Conservation (phyloP, 2,329 filamentous ascomycete genomes). For the Stemphylium vesicarium region DNA sequence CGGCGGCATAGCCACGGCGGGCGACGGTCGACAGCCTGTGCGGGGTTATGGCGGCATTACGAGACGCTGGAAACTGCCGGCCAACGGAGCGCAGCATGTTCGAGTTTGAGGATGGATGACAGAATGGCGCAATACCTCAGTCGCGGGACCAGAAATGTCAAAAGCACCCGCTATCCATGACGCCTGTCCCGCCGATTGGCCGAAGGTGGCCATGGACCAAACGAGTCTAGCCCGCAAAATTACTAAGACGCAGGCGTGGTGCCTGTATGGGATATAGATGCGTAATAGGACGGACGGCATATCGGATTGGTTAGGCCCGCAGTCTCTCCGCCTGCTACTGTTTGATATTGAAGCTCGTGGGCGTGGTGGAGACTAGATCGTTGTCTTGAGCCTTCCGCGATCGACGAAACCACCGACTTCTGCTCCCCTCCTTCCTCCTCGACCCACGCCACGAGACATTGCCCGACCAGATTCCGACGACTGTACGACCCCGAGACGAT, state of each 20-base stretch:
- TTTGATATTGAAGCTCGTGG: slow-evolving; percentile 14
- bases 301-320: slow-evolving; percentile 4
- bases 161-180: slow-evolving; percentile 15
- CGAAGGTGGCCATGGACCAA: slow-evolving; percentile 12
- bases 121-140: slow-evolving; percentile 5
- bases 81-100: slow-evolving; percentile 48
- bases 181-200: slow-evolving; percentile 31
- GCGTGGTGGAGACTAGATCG: slow-evolving; percentile 17
- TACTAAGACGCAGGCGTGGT: slow-evolving; percentile 21
- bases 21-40: slow-evolving; percentile 15
- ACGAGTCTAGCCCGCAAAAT: slow-evolving; percentile 28
- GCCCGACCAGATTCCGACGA: slow-evolving; percentile 8
- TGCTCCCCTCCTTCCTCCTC: slow-evolving; percentile 23
- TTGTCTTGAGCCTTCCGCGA: slow-evolving; percentile 18
- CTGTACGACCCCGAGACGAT: slow-evolving; percentile 9
- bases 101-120: slow-evolving; percentile 4
- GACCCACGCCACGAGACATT: slow-evolving; percentile 20
- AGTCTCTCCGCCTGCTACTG: not conserved
- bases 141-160: slow-evolving; percentile 21
- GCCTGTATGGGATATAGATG: slow-evolving; percentile 13
- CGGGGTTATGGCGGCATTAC: slow-evolving; percentile 15
- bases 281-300: slow-evolving; percentile 5
- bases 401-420: slow-evolving; percentile 21
- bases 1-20: slow-evolving; percentile 61
- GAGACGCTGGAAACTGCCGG: slow-evolving; percentile 34